A percentile compares a stretch with the other conserved stretches of the same genome.
These are phyloP conservation scores for Talaromyces borbonicus DNA, from an alignment of 495 filamentous ascomycete species.

Conservation along the genomic window DNA sequence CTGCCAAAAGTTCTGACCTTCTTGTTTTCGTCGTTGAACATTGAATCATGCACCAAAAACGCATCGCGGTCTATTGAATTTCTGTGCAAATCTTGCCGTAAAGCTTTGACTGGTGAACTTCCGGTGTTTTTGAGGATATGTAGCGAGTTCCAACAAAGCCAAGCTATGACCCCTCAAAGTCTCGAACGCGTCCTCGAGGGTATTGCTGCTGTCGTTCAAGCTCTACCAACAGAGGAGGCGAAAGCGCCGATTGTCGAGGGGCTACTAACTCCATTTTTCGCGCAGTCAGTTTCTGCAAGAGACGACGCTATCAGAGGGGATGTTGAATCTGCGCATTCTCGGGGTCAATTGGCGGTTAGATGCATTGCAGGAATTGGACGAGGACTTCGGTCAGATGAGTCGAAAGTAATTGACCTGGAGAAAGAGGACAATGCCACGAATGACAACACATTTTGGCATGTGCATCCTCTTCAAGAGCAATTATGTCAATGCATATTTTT, in stretches of 20 bases:
- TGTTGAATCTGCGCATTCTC: constrained; percentile 36
- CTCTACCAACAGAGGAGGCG: constrained; percentile 51
- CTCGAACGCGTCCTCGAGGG: constrained; percentile 77
- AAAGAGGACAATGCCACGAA: constrained; percentile 25
- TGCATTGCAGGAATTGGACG: constrained; percentile 71
- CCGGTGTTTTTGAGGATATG: constrained; percentile 71
- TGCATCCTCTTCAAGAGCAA: constrained; percentile 31
- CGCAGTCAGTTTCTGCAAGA: constrained; percentile 25
- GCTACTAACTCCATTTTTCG: constrained; percentile 53
- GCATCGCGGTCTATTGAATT: constrained; percentile 75
- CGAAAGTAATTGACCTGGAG: constrained; percentile 59
- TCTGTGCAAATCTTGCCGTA: constrained; percentile 73
- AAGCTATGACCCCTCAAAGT: constrained; percentile 53
- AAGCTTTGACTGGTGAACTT: constrained; percentile 58
- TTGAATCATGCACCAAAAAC: constrained; percentile 51
- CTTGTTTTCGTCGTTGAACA: constrained; percentile 65
- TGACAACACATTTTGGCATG: constrained; percentile 49
- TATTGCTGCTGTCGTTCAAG: constrained; percentile 78
- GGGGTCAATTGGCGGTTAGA: constrained; percentile 56
- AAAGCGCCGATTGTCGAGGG: constrained; percentile 52
- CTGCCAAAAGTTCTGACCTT: constrained; percentile 72
- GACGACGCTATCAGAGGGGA: constrained; percentile 25
- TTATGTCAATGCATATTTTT: constrained; percentile 31
- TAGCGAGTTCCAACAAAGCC: constrained; percentile 48
- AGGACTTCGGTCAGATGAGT: constrained; percentile 64